Evolutionary conservation across 345 rosid genomes (phyloP), one percentile per base, ranked within the genome.

Genomic region (Zanthoxylum bungeanum): DNA sequence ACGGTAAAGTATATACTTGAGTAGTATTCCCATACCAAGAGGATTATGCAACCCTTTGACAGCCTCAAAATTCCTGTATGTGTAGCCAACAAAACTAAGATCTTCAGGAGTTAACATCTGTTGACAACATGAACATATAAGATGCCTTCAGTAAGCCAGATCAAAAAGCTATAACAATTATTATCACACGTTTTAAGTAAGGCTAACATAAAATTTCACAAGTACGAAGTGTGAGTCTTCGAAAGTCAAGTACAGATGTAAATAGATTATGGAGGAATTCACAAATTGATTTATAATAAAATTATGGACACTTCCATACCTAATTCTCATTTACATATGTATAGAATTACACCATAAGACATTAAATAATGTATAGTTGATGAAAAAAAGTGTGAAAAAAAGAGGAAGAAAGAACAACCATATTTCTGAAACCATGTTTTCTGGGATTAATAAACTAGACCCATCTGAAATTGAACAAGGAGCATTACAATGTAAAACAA

Each of bases 21-120:
- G 47, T 17, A 7, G 31, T 21, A 21, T 50, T 66, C 19, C 24
- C 76, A 50, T 82, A 92, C 96, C 96, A 73, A 80, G 74, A 44
- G 79, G 79, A 67, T 71, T 85, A 52, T 71, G 83, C 24, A 82
- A 71, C 33, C 88, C 89, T 81, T 88, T 92, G 51, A 93, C 83
- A 30, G 96, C 98, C 56, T 85, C 93, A 14, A 88, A 88, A 75
- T 93, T 91, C 87, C 85, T 93, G 85, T 90, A 91, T 14, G 97
- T 91, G 68, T 93, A 93, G 30, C 98, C 98, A 71, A 91, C 98
- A 66, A 93, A 93, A 78, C 82, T 87, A 74, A 90, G 86, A 69
- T 88, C 91, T 81, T 93, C 75, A 31, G 92, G 83, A 60, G 84
- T 83, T 76, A 84, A 73, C 67, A 76, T 83, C 98, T 93, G 88